These are phyloP conservation scores for Coniochaeta prunicola DNA, from an alignment of 2,329 filamentous ascomycete species.

Conservation along the genomic window DNA sequence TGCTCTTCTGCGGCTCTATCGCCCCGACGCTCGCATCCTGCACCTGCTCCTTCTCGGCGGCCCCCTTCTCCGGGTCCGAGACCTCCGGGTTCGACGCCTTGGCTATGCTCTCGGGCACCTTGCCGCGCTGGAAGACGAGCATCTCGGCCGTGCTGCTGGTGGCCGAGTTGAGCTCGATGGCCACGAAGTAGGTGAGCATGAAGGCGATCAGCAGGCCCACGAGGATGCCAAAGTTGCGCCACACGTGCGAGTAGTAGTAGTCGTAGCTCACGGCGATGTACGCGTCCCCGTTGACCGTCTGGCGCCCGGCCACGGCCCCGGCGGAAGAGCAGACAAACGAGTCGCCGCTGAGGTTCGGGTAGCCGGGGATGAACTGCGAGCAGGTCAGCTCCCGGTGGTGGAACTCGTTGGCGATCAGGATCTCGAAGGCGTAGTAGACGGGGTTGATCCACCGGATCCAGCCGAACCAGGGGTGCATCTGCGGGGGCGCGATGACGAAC, in stretches of 20 bases:
- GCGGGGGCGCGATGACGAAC: slow-evolving; percentile 39
- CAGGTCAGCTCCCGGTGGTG: slow-evolving; percentile 51
- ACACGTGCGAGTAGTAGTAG: slow-evolving; percentile 51
- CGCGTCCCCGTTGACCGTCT: slow-evolving; percentile 51
- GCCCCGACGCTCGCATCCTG: slow-evolving; percentile 17
- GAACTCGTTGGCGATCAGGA: slow-evolving; percentile 67
- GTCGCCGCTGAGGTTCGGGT: slow-evolving; percentile 32
- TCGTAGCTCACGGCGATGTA: slow-evolving; percentile 49
- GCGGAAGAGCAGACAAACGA: slow-evolving; percentile 46
- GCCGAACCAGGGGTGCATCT: slow-evolving; percentile 66
- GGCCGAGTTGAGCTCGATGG: slow-evolving; percentile 58
- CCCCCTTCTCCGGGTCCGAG: slow-evolving; percentile 25
- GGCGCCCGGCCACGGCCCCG: slow-evolving; percentile 46
- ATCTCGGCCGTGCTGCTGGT: slow-evolving; percentile 59
- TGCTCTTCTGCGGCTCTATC: slow-evolving; percentile 38
- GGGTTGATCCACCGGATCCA: slow-evolving; percentile 75
- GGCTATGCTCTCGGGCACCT: slow-evolving; percentile 35
- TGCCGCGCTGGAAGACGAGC: slow-evolving; percentile 56
- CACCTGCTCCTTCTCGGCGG: slow-evolving; percentile 20
- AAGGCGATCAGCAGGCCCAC: slow-evolving; percentile 58
- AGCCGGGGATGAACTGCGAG: slow-evolving; percentile 38
- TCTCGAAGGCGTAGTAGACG: slow-evolving; percentile 67
- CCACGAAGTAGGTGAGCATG: slow-evolving; percentile 54
- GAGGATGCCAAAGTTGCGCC: slow-evolving; percentile 65
- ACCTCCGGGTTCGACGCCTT: slow-evolving; percentile 40